phyloP scores from a whole-genome alignment of 2,329 filamentous ascomycete genomes.

The Colletotrichum orbiculare region DNA sequence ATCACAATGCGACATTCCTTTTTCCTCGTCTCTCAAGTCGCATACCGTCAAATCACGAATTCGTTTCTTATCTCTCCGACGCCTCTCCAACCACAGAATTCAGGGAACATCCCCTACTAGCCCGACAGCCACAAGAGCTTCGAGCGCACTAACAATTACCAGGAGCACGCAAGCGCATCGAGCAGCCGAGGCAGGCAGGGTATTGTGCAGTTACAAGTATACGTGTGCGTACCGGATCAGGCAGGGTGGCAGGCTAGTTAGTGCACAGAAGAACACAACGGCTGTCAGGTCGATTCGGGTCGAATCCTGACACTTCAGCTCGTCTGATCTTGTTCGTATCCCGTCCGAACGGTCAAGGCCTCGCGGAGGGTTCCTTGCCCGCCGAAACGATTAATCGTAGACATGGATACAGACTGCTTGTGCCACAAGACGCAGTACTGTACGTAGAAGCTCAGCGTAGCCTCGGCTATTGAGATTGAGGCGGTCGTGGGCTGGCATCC shows the following conservation, averaged over 20 bases:
- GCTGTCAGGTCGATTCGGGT: neutral
- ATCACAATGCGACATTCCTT: slow-evolving; percentile 8
- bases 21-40: neutral
- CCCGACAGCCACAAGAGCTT: no score
- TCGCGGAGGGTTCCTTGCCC: slow-evolving; percentile 25
- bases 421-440: neutral
- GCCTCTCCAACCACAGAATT: no score
- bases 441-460: no score
- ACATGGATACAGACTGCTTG: neutral
- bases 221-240: neutral
- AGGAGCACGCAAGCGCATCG: no score
- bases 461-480: no score
- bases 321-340: slow-evolving; percentile 33
- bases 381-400: slow-evolving; percentile 16
- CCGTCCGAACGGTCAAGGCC: slow-evolving; percentile 28
- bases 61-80: no score
- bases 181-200: no score
- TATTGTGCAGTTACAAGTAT: no score
- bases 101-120: no score
- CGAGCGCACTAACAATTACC: no score
- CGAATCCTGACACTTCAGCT: neutral
- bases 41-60: neutral
- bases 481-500: no score
- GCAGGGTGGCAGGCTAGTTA: slow-evolving; percentile 6
- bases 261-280: slow-evolving; percentile 18